phyloP scores from a whole-genome alignment of 2,329 filamentous ascomycete species.

The Pestalotiopsis sp. region DNA sequence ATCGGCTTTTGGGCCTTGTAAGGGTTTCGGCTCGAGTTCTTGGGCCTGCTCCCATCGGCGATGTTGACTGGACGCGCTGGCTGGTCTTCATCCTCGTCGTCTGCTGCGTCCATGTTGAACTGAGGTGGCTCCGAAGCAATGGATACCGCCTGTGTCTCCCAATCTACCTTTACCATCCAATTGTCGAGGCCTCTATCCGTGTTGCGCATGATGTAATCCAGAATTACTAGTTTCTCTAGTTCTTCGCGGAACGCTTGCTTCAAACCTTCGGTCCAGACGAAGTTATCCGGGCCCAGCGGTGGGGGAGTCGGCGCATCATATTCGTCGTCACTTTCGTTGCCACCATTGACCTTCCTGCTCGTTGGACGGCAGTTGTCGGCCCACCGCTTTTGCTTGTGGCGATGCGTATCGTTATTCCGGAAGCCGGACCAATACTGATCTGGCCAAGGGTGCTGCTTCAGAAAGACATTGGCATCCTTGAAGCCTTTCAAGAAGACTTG shows the following conservation, averaged over 20 bases:
- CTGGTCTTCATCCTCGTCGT: constrained; percentile 42
- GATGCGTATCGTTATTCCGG: constrained; percentile 67
- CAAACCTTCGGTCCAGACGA: constrained; percentile 84
- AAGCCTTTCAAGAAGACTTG: constrained; percentile 97
- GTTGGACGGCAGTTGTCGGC: constrained; percentile 78
- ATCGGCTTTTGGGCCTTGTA: constrained; percentile 84
- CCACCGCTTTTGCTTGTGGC: constrained; percentile 73
- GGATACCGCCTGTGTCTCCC: constrained; percentile 77
- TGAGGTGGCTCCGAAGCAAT: constrained; percentile 81
- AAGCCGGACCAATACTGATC: constrained; percentile 80
- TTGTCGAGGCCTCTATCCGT: constrained; percentile 96
- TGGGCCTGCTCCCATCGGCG: constrained; percentile 40
- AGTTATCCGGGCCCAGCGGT: constrained; percentile 54
- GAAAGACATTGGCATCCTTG: constrained; percentile 94
- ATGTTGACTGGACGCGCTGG: constrained; percentile 65
- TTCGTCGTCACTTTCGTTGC: constrained; percentile 55
- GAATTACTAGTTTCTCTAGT: constrained; percentile 92
- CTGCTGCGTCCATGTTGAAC: constrained; percentile 61
- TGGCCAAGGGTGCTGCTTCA: constrained; percentile 95
- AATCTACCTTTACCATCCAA: constrained; percentile 99
- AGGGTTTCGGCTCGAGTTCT: constrained; percentile 56
- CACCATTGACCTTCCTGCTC: constrained; percentile 35
- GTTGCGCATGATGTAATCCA: constrained; percentile 99
- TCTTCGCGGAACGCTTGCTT: constrained; percentile 95
- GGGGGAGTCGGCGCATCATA: constrained; percentile 35